Conservation (phyloP, 148 eudicot species). For the Persicaria maculosa region DNA sequence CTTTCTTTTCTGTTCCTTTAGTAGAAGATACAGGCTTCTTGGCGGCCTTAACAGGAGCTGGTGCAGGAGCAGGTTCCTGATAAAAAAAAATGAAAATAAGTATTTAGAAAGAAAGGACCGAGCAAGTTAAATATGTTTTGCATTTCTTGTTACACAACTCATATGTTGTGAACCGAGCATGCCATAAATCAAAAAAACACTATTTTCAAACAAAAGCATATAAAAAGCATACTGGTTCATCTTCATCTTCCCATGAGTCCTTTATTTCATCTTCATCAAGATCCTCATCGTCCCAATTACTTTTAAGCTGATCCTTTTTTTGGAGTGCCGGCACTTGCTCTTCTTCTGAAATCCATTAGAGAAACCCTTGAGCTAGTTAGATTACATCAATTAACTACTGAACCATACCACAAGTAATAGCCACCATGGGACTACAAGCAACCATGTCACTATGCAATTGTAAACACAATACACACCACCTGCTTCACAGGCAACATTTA, state of each 20-base stretch:
- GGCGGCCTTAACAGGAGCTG: conserved; percentile 28
- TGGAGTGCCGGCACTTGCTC: conserved; percentile 39
- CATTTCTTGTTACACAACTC: background rate
- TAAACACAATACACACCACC: background rate
- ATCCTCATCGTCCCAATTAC: conserved; percentile 91
- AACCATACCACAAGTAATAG: background rate
- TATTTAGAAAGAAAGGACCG: background rate
- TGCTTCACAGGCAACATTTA: background rate
- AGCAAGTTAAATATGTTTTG: background rate
- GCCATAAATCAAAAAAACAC: background rate
- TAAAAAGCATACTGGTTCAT: conserved; percentile 57
- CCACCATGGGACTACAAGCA: background rate
- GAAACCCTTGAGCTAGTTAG: background rate
- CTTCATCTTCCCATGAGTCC: conserved; percentile 98
- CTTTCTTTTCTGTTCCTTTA: conserved; percentile 26
- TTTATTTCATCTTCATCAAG: conserved; percentile 71
- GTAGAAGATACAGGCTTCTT: conserved; percentile 23
- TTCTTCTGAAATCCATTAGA: conserved; percentile 43
- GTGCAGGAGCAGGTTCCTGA: conserved; percentile 34
- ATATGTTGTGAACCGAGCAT: background rate
- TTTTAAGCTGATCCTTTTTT: conserved; percentile 46
- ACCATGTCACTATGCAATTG: background rate
- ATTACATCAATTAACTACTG: background rate
- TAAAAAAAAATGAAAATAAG: background rate
- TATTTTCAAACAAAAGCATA: background rate